phyloP scores from a whole-genome alignment of 2,329 filamentous ascomycete species.

The Fusarium cicatricum region DNA sequence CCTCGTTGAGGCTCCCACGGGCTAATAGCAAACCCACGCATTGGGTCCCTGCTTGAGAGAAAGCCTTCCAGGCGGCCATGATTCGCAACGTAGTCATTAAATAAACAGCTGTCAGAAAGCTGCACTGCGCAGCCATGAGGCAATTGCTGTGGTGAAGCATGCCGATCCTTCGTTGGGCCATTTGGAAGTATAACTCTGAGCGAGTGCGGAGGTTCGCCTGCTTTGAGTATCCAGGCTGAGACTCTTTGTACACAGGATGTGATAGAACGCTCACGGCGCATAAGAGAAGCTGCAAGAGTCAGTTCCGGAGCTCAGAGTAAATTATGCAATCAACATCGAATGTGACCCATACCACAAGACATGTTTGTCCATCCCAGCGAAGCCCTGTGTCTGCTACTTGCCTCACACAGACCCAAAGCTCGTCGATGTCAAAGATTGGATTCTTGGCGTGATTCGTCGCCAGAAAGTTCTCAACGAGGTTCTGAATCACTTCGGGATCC shows the following conservation, averaged over 20 bases:
- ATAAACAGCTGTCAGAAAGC: no score
- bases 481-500: constrained; percentile 16
- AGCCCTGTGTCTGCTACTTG: constrained; percentile 24
- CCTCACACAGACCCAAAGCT: constrained; percentile 22
- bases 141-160: no score
- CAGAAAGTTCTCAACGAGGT: constrained; percentile 35
- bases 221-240: constrained; percentile 14
- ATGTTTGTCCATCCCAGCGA: constrained; percentile 33
- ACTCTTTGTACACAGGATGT: constrained; percentile 6
- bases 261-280: constrained; percentile 34
- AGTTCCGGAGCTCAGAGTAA: no score
- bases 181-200: no score
- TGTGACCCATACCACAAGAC: constrained; percentile 27
- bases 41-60: no score
- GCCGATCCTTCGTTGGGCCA: no score
- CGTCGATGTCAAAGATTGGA: constrained; percentile 29
- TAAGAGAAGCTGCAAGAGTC: constrained; percentile 27
- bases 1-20: background rate
- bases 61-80: no score
- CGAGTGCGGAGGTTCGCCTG: constrained; percentile 7
- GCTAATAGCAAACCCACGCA: constrained; percentile 11
- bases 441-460: constrained; percentile 35
- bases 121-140: no score
- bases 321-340: no score
- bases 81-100: no score